Base-by-base conservation (phyloP, 164 flowering plant genomes). In the Piper longum region DNA sequence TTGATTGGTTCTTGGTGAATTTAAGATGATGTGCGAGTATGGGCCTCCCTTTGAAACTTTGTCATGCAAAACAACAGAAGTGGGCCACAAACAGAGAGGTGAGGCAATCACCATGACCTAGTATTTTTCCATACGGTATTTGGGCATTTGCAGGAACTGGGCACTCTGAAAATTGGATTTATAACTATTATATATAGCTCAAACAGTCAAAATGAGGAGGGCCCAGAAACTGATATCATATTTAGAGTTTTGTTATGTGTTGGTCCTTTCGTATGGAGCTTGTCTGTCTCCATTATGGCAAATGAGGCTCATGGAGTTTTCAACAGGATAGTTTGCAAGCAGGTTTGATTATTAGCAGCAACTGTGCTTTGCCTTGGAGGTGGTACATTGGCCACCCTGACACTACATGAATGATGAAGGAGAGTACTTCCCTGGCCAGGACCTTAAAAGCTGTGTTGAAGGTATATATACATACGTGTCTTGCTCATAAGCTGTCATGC, bases 401-500 rank as follows among this genome's bases (percentile, higher is more conserved):
- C 36, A 26, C 36, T 26, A 26, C 36, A 26, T 26, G 36, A 26
- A 26, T 26, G 36, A 26, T 26, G 36, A 26, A 26, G 36, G 2
- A 26, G 36, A 26, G 36, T 26, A 26, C 36, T 26, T 26, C 36
- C 36, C 36, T 26, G 36, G 36, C 36, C 36, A 26, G 36, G 36
- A 26, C 36, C 36, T 2, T 26, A 26, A 26, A 26, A 1, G 36
- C 36, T 26, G 36, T 26, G 36, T 26, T 26, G 36, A 26, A 26
- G 1, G 36, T 26, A 14, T 48, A 55, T 36, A 16, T 52, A 1
- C 41, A 62, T 18, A 55, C 44, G 13, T 39, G n/a, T 19, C 52
- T 48, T 48, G 14, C 8, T 16, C 4, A n/a, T 55, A 17, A 62
- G 63, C 64, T 62, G 64, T 62, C 55, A 43, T 62, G 54, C 64